A percentile compares a stretch with the other conserved stretches of the same genome.
These are phyloP conservation scores for Neonectria magnoliae DNA, from an alignment of 2,329 filamentous ascomycete genomes.

Conservation along the genomic window DNA sequence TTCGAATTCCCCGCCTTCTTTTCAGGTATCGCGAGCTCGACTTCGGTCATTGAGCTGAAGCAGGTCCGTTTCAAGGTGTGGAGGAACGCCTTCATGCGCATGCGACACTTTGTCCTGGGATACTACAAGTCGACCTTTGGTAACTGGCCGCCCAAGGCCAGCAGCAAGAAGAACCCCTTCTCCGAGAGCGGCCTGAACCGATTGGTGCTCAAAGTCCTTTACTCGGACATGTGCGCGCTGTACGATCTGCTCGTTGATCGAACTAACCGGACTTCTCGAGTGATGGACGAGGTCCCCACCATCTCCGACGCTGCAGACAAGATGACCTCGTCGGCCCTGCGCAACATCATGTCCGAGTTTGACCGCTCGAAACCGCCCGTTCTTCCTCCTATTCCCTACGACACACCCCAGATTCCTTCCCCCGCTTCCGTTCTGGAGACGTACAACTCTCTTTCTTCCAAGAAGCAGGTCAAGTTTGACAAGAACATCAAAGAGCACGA, in stretches of 20 bases:
- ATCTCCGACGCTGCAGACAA: slow-evolving; percentile 67
- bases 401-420: slow-evolving; percentile 80
- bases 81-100: slow-evolving; percentile 77
- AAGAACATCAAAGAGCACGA: slow-evolving; percentile 82
- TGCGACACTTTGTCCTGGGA: slow-evolving; percentile 76
- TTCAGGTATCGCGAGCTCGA: slow-evolving; percentile 86
- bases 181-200: slow-evolving; percentile 88
- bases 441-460: slow-evolving; percentile 71
- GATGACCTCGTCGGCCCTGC: slow-evolving; percentile 74
- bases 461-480: slow-evolving; percentile 78
- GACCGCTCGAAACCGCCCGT: slow-evolving; percentile 91
- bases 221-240: slow-evolving; percentile 84
- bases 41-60: slow-evolving; percentile 79
- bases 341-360: slow-evolving; percentile 85
- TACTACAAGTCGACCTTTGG: slow-evolving; percentile 71
- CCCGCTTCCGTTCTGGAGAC: slow-evolving; percentile 73
- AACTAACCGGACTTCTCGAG: slow-evolving; percentile 78
- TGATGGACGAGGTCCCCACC: slow-evolving; percentile 72
- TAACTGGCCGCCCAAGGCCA: slow-evolving; percentile 90
- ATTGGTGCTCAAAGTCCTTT: slow-evolving; percentile 81
- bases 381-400: slow-evolving; percentile 89
- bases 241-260: slow-evolving; percentile 92
- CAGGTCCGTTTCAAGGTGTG: slow-evolving; percentile 85
- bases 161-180: slow-evolving; percentile 90
- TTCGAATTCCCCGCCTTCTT: slow-evolving; percentile 95